Conservation (phyloP, 345 rosid genomes). For the Syzygium aqueum region DNA sequence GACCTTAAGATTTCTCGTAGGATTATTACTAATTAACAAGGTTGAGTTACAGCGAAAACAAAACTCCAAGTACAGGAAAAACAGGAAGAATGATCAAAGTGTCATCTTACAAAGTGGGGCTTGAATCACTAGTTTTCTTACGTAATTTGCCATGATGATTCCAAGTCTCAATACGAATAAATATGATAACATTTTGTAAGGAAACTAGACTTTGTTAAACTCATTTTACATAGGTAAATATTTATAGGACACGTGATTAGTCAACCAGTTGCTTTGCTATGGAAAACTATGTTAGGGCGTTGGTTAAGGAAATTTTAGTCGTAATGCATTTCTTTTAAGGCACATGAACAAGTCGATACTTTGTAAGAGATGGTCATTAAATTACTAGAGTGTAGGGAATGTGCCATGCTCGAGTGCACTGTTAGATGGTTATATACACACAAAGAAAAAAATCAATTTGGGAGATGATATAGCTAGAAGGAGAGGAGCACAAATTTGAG, state of each 20-base stretch:
- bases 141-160: not conserved
- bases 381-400: not conserved
- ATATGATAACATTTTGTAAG: not conserved
- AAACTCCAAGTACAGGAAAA: not conserved
- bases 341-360: not conserved
- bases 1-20: not conserved
- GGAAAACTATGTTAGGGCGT: not conserved
- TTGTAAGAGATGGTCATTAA: not conserved
- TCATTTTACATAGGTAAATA: not conserved
- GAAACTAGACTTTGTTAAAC: not conserved
- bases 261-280: not conserved
- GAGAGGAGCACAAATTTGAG: not conserved
- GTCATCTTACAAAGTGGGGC: not conserved
- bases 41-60: not conserved
- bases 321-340: not conserved
- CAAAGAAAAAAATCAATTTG: not conserved
- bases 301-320: not conserved
- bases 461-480: not conserved
- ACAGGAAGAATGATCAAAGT: not conserved
- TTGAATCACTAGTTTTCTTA: not conserved
- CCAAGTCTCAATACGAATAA: not conserved
- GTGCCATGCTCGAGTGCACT: accelerated
- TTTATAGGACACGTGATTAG: not conserved
- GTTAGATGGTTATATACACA: not conserved
- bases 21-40: not conserved